A percentile compares a stretch with the other conserved stretches of the same genome.
These are phyloP conservation scores for Fraxinus baroniana DNA, from an alignment of 305 asterid genomes.

Conservation along the genomic window DNA sequence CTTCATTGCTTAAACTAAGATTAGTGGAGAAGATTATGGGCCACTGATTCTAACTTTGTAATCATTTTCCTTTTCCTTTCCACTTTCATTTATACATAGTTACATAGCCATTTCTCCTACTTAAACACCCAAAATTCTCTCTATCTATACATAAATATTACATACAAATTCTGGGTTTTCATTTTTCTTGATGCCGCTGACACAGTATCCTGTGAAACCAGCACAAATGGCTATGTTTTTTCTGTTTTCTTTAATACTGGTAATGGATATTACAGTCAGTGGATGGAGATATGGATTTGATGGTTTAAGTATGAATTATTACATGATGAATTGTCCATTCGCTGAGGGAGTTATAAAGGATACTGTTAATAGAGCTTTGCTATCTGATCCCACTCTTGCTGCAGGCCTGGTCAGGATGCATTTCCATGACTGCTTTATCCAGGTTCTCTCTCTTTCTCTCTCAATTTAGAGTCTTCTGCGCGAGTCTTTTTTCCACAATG, in stretches of 20 bases:
- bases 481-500: not conserved
- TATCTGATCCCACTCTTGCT: constrained; percentile 75
- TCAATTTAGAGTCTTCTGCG: not conserved
- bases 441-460: constrained; percentile 35
- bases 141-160: not conserved
- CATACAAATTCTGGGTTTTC: not conserved
- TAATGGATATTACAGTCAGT: constrained; percentile 30
- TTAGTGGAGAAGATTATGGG: constrained; percentile 23
- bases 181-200: not conserved
- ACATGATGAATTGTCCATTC: constrained; percentile 62
- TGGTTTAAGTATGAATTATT: constrained; percentile 70
- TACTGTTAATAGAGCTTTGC: constrained; percentile 55
- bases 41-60: constrained; percentile 28
- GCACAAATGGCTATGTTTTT: constrained; percentile 30
- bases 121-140: not conserved
- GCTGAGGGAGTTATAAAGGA: constrained; percentile 52
- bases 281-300: constrained; percentile 35
- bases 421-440: constrained; percentile 85
- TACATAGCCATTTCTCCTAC: not conserved
- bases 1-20: not conserved
- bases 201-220: not conserved
- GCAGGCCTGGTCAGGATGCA: constrained; percentile 81
- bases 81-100: constrained; percentile 1
- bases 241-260: constrained; percentile 29
- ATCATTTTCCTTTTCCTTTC: not conserved